These are phyloP conservation scores for Groenewaldozyma sp. DNA, from an alignment of 1,139 yeast genomes.

Conservation along the genomic window DNA sequence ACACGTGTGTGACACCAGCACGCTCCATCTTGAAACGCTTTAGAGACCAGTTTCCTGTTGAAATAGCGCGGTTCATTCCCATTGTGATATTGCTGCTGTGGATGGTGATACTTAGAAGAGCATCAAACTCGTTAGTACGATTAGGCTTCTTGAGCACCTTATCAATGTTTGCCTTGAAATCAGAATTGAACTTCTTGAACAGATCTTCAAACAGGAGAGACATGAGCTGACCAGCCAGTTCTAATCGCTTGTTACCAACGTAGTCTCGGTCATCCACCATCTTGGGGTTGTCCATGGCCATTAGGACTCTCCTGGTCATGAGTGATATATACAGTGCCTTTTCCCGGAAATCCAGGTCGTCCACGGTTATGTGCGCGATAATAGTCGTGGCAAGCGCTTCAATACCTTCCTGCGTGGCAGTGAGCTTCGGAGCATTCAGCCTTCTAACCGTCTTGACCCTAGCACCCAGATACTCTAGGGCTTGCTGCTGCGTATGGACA, in stretches of 20 bases:
- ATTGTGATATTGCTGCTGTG: slow-evolving; percentile 89
- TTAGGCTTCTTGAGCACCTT: slow-evolving; percentile 90
- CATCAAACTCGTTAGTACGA: slow-evolving; percentile 92
- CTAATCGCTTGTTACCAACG: slow-evolving; percentile 95
- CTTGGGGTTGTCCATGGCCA: slow-evolving; percentile 91
- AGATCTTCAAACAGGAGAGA: slow-evolving; percentile 90
- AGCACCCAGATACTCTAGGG: slow-evolving; percentile 80
- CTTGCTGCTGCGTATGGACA: slow-evolving; percentile 88
- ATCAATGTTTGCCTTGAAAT: slow-evolving; percentile 89
- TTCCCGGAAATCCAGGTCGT: slow-evolving; percentile 80
- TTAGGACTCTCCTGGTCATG: slow-evolving; percentile 92
- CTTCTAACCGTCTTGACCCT: slow-evolving; percentile 89
- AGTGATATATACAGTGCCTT: slow-evolving; percentile 90
- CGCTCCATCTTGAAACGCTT: slow-evolving; percentile 99
- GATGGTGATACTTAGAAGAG: slow-evolving; percentile 75
- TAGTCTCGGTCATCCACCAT: slow-evolving; percentile 98
- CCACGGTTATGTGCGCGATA: slow-evolving; percentile 87
- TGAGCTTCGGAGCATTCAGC: slow-evolving; percentile 69
- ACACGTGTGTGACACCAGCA: slow-evolving; percentile 97
- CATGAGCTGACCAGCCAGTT: slow-evolving; percentile 95
- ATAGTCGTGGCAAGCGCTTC: slow-evolving; percentile 96
- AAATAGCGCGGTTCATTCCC: slow-evolving; percentile 92
- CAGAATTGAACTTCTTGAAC: slow-evolving; percentile 89
- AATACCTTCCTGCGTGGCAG: slow-evolving; percentile 85
- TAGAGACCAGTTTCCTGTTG: slow-evolving; percentile 98